A percentile compares a stretch with the other conserved stretches of the same genome.
Evolutionary conservation across 2,329 filamentous ascomycete species (phyloP).

Genomic region (Phaeosphaeria sp.): DNA sequence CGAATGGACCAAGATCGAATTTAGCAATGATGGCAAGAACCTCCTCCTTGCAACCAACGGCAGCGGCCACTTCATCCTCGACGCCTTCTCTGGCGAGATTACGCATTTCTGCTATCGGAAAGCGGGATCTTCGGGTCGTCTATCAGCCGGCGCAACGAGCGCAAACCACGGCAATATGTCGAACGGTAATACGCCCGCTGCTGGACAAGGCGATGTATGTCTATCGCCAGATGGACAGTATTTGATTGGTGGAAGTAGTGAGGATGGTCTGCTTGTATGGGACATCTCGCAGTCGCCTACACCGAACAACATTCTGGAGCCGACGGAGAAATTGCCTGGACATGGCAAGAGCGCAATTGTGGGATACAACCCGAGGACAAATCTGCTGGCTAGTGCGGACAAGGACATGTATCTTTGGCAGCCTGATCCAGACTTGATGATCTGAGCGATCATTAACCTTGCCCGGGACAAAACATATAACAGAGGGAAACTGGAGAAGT

Average conservation of each 20-base stretch:
- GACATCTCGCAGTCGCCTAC: slow-evolving; percentile 66
- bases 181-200: slow-evolving; percentile 36
- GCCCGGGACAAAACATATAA: too few species aligned
- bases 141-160: slow-evolving; percentile 51
- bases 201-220: slow-evolving; percentile 76
- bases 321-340: slow-evolving; percentile 69
- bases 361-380: slow-evolving; percentile 89
- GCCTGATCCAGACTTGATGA: slow-evolving; percentile 53
- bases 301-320: slow-evolving; percentile 67
- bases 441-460: slow-evolving; percentile 26
- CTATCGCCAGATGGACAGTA: slow-evolving; percentile 90
- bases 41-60: slow-evolving; percentile 85
- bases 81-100: slow-evolving; percentile 84
- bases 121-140: slow-evolving; percentile 52
- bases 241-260: slow-evolving; percentile 78
- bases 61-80: slow-evolving; percentile 87
- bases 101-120: slow-evolving; percentile 72
- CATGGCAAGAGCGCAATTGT: slow-evolving; percentile 72
- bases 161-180: slow-evolving; percentile 61
- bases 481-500: too few species aligned
- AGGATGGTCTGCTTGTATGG: slow-evolving; percentile 82
- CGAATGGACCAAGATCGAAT: slow-evolving; percentile 91
- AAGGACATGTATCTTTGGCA: slow-evolving; percentile 68
- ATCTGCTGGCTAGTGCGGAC: slow-evolving; percentile 89
- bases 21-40: slow-evolving; percentile 93